Conservation (phyloP, 2,329 filamentous ascomycete species). For the Tolypocladium inflatum region DNA sequence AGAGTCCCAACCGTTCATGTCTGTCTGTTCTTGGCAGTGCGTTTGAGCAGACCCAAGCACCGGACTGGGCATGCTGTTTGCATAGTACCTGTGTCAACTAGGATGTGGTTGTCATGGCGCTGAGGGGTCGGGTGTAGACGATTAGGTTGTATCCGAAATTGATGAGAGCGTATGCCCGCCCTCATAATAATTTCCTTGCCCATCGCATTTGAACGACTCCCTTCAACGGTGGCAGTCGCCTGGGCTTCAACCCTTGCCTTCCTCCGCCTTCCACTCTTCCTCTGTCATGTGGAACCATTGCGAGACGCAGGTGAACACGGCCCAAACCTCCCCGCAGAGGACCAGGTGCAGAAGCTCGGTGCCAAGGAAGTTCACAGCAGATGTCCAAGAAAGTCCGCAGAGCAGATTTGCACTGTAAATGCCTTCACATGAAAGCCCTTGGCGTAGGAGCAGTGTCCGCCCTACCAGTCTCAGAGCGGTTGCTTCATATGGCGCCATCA, state of each 20-base stretch:
- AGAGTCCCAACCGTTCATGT: too few relatives aligned
- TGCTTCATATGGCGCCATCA: constrained; percentile 38
- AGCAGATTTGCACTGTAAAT: constrained; percentile 29
- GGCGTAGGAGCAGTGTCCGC: constrained; percentile 27
- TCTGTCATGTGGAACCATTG: constrained; percentile 31
- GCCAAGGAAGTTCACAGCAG: constrained; percentile 34
- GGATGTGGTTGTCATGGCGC: too few relatives aligned
- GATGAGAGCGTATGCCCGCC: too few relatives aligned
- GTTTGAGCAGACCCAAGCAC: too few relatives aligned
- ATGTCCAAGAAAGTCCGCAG: constrained; percentile 27
- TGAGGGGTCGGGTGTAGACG: too few relatives aligned
- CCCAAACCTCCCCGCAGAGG: constrained; percentile 36
- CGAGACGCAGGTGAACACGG: constrained; percentile 25
- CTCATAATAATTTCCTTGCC: too few relatives aligned
- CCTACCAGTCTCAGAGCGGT: constrained; percentile 35
- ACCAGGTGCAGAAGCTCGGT: constrained; percentile 35
- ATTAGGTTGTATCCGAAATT: too few relatives aligned
- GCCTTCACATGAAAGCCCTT: constrained; percentile 25
- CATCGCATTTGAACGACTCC: too few relatives aligned
- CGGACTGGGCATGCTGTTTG: too few relatives aligned
- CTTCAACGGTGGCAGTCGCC: too few relatives aligned
- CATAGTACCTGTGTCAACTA: too few relatives aligned
- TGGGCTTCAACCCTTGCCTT: constrained; percentile 7
- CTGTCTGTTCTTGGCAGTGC: too few relatives aligned
- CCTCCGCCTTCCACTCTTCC: constrained; percentile 31